Percentiles rank a stretch among this genome's conserved stretches.
phyloP scores from a whole-genome alignment of 306 rosid species.

The Dryas octopetala region DNA sequence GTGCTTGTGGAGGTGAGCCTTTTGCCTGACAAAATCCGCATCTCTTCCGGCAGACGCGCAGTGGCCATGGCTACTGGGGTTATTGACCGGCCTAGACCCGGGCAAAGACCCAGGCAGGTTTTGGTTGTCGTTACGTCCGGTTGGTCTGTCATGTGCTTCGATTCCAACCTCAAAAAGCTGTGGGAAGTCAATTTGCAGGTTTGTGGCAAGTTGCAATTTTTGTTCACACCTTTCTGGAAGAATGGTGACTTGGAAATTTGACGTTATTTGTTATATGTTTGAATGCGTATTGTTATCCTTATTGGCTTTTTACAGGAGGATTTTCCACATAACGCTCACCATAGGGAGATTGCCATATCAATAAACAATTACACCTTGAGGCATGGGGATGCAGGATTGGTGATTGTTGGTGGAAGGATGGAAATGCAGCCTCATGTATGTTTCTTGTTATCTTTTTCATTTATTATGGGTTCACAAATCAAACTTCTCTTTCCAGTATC shows the following conservation, averaged over 20 bases:
- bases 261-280: not conserved
- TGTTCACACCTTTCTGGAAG: not conserved
- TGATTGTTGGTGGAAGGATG: slow-evolving; percentile 97
- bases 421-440: slow-evolving; percentile 94
- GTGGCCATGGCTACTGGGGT: slow-evolving; percentile 95
- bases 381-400: slow-evolving; percentile 94
- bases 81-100: slow-evolving; percentile 67
- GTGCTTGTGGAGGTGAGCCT: slow-evolving; percentile 73
- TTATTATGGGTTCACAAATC: slow-evolving; percentile 5
- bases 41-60: slow-evolving; percentile 82
- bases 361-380: slow-evolving; percentile 80
- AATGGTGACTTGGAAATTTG: not conserved
- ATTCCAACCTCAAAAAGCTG: slow-evolving; percentile 82
- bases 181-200: slow-evolving; percentile 98
- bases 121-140: slow-evolving; percentile 93
- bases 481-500: not conserved
- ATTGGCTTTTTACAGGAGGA: slow-evolving; percentile 56
- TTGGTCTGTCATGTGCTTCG: slow-evolving; percentile 97
- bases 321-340: slow-evolving; percentile 97
- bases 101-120: slow-evolving; percentile 73
- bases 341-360: slow-evolving; percentile 86
- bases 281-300: slow-evolving; percentile 18
- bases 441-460: slow-evolving; percentile 17
- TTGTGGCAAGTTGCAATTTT: slow-evolving; percentile 8
- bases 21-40: slow-evolving; percentile 88